Conservation (phyloP, 768 basidiomycete genomes). For the Gyrodon lividus region DNA sequence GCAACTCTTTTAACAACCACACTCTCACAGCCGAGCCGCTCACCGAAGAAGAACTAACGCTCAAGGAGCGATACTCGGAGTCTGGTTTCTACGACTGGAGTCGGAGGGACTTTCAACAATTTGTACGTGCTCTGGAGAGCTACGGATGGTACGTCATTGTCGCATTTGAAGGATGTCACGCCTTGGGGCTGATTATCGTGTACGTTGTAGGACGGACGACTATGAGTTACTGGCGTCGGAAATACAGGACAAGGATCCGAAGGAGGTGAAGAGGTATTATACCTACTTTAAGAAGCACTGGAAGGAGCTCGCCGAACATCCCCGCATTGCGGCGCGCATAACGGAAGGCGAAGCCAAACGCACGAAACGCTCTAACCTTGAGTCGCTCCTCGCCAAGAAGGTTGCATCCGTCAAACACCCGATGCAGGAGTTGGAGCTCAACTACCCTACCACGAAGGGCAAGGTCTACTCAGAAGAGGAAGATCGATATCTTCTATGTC, state of each 20-base stretch:
- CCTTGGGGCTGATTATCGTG: not conserved
- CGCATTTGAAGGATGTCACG: no score
- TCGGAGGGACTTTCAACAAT: slow-evolving; percentile 90
- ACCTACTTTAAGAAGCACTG: slow-evolving; percentile 87
- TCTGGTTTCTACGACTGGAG: slow-evolving; percentile 92
- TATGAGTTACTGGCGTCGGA: slow-evolving; percentile 73
- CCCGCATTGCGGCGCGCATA: slow-evolving; percentile 81
- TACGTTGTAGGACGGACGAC: slow-evolving; percentile 52
- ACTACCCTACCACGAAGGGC: slow-evolving; percentile 94
- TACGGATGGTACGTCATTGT: slow-evolving; percentile 69
- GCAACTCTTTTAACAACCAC: not conserved
- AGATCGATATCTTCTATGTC: slow-evolving; percentile 90
- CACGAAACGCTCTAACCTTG: slow-evolving; percentile 78
- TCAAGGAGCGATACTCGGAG: slow-evolving; percentile 74
- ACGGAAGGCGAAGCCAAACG: slow-evolving; percentile 88
- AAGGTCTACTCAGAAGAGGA: slow-evolving; percentile 97
- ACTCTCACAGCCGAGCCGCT: slow-evolving; percentile 73
- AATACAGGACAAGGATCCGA: slow-evolving; percentile 79
- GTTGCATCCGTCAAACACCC: slow-evolving; percentile 83
- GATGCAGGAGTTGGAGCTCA: slow-evolving; percentile 95
- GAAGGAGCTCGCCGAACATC: slow-evolving; percentile 70
- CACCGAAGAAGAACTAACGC: slow-evolving; percentile 80
- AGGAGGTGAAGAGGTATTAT: slow-evolving; percentile 78
- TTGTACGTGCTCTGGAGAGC: slow-evolving; percentile 73
- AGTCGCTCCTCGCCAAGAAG: slow-evolving; percentile 76